A percentile compares a stretch with the other conserved stretches of the same genome.
Evolutionary conservation across 495 filamentous ascomycete genomes (phyloP).

Genomic region (Mycothermus thermophilus): DNA sequence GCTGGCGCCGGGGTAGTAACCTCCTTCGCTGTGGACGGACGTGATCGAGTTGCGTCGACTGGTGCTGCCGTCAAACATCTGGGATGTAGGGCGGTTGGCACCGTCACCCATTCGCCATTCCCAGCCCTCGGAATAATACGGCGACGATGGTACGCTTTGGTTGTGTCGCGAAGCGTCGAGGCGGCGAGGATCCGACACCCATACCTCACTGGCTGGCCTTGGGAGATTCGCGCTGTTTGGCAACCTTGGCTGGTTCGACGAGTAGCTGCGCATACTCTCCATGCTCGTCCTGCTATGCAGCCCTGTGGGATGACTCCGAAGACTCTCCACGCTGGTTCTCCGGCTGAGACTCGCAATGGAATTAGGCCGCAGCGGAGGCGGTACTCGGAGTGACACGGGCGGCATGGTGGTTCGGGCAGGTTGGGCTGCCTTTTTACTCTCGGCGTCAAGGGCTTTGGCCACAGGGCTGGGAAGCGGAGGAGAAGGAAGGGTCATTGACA

Average conservation of each 20-base stretch:
- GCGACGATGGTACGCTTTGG: slow-evolving; percentile 2
- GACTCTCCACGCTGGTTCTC: slow-evolving; percentile 22
- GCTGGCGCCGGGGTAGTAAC: slow-evolving; percentile 12
- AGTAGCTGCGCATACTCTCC: slow-evolving; percentile 19
- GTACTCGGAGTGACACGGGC: slow-evolving; percentile 24
- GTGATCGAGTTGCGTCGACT: slow-evolving; percentile 19
- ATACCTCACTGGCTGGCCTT: not conserved
- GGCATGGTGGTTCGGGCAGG: too few species aligned
- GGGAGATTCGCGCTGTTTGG: slow-evolving; percentile 3
- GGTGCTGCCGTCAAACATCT: slow-evolving; percentile 16
- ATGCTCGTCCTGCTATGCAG: slow-evolving; percentile 15
- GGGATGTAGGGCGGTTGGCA: slow-evolving; percentile 13
- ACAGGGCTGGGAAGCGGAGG: slow-evolving; percentile 15
- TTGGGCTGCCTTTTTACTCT: too few species aligned
- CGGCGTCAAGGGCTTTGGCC: slow-evolving; percentile 14
- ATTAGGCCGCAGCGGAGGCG: slow-evolving; percentile 24
- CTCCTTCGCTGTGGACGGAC: slow-evolving; percentile 12
- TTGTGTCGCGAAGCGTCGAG: slow-evolving; percentile 13
- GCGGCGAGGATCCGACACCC: slow-evolving; percentile 17
- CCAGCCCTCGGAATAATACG: slow-evolving; percentile 14
- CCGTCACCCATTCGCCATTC: slow-evolving; percentile 21
- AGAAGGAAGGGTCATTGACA: slow-evolving; percentile 11
- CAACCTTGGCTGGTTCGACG: slow-evolving; percentile 8
- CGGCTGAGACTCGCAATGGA: slow-evolving; percentile 20
- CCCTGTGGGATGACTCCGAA: slow-evolving; percentile 16